Evolutionary conservation across 75 land plant genomes (phyloP).

Genomic region (Gnetum montanum): DNA sequence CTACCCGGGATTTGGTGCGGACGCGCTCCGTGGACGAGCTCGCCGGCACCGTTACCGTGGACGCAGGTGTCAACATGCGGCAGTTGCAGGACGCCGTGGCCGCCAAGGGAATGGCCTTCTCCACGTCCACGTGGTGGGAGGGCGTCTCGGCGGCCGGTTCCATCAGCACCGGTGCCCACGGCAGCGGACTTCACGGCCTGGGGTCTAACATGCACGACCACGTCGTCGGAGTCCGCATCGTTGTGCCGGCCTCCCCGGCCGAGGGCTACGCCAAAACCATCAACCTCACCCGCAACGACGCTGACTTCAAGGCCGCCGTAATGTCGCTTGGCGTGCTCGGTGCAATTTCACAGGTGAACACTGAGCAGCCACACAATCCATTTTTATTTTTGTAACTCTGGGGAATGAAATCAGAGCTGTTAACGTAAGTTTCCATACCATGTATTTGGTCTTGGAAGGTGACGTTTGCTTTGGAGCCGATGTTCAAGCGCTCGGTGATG

Average conservation of each 20-base stretch:
- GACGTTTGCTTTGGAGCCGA: conserved; percentile 23
- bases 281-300: background rate
- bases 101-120: conserved; percentile 5
- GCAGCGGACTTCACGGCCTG: conserved; percentile 17
- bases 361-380: too few species aligned
- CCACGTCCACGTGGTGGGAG: conserved; percentile 23
- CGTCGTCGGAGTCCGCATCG: conserved; percentile 10
- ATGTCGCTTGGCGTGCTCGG: conserved; percentile 15
- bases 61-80: conserved; percentile 7
- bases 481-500: conserved; percentile 29
- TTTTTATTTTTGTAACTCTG: too few species aligned
- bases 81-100: conserved; percentile 11
- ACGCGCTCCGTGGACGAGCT: background rate
- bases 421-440: too few species aligned
- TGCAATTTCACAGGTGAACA: conserved; percentile 10
- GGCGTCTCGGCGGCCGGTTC: conserved; percentile 19
- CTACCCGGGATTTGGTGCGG: too few species aligned
- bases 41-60: background rate
- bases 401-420: too few species aligned
- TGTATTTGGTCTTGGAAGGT: too few species aligned
- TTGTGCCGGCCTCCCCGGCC: conserved; percentile 14
- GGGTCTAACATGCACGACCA: conserved; percentile 24
- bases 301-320: conserved; percentile 13
- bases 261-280: conserved; percentile 19
- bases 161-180: conserved; percentile 18